A percentile compares a stretch with the other conserved stretches of the same genome.
Conservation (phyloP, 176 grass and related monocot genomes). For the Elaeis guineensis region DNA sequence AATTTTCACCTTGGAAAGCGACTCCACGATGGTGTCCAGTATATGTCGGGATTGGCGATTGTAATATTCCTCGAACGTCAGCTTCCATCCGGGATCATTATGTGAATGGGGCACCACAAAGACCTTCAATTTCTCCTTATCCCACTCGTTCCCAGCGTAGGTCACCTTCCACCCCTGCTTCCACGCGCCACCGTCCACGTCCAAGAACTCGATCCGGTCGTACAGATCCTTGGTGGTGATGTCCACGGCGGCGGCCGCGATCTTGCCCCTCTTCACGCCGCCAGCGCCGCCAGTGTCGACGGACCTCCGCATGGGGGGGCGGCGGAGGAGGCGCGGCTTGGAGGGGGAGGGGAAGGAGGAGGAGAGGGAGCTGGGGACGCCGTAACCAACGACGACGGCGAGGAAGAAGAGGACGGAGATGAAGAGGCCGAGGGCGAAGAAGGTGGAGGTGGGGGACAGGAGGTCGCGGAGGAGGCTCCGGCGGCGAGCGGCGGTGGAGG, state of each 20-base stretch:
- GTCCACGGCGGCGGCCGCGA: conserved; percentile 51
- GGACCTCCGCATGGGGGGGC: conserved; percentile 16
- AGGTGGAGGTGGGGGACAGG: conserved; percentile 28
- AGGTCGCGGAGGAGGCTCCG: conserved; percentile 12
- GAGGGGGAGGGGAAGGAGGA: conserved; percentile 31
- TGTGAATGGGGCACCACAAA: conserved; percentile 97
- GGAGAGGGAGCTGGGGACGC: conserved; percentile 53
- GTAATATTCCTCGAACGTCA: conserved; percentile 97
- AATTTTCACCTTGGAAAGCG: conserved; percentile 62
- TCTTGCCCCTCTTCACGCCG: background rate
- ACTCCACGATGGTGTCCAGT: conserved; percentile 79
- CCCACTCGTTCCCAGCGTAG: conserved; percentile 77
- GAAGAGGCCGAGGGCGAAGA: conserved; percentile 43
- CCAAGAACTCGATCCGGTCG: conserved; percentile 83
- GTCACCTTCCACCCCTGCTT: conserved; percentile 92
- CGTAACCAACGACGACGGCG: conserved; percentile 48
- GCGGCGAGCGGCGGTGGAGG: conserved; percentile 29
- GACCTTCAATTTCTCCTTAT: conserved; percentile 86
- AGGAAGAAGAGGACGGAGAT: conserved; percentile 54
- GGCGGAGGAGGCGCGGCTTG: conserved; percentile 36
- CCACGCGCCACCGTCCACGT: conserved; percentile 87
- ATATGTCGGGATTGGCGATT: conserved; percentile 69
- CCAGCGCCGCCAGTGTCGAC: conserved; percentile 10
- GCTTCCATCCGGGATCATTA: conserved; percentile 91
- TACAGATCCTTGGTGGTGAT: conserved; percentile 88